Evolutionary conservation across 1,284 basidiomycete genomes (phyloP), one percentile per base, ranked within the genome.

Genomic region (Chiua sp.): DNA sequence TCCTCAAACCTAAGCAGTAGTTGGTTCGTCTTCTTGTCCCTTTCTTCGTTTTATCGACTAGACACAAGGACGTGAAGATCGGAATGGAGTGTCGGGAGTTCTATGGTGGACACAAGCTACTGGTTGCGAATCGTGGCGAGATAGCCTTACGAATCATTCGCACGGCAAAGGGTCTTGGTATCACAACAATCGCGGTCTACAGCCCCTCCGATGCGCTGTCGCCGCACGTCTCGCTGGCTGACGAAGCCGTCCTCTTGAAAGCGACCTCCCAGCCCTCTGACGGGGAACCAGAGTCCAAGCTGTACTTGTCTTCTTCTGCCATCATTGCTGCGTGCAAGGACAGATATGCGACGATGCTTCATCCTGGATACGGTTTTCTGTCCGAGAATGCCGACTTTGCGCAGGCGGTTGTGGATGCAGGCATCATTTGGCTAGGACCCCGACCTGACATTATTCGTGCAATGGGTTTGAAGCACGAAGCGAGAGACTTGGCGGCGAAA

Each of bases 331-430:
- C 84, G 37, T 83, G 82, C 64, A 75, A 74, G 56, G 72, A 75
- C 6, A 75, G 77, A 67, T 67, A 59, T 55, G 83, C 77, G 32
- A 88, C 86, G 6, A 81, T 87, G 61, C 78, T 90, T 3, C 86
- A 87, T 51, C 87, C 87, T 0, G 87, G 88, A 13, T 90, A 90
- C 59, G 82, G 89, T n/a, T 90, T 90, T 68, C 77, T 91, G 28
- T 84, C 87, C 0, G 90, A 91, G 74, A 87, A 86, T 64, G 80
- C 83, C 32, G 76, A 78, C 1, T 88, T 90, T 68, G 85, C 88
- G 2, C 69, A 68, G 22, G 70, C 74, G 35, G 78, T 89, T 20
- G 73, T 80, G 32, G 75, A 78, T 3, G 77, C 77, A 7, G 87
- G 85, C 0, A 75, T 91, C 18, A 79, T 78, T 23, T 90, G 85